These are phyloP conservation scores for Neurospora discreta DNA, from an alignment of 495 filamentous ascomycete genomes.

Conservation along the genomic window DNA sequence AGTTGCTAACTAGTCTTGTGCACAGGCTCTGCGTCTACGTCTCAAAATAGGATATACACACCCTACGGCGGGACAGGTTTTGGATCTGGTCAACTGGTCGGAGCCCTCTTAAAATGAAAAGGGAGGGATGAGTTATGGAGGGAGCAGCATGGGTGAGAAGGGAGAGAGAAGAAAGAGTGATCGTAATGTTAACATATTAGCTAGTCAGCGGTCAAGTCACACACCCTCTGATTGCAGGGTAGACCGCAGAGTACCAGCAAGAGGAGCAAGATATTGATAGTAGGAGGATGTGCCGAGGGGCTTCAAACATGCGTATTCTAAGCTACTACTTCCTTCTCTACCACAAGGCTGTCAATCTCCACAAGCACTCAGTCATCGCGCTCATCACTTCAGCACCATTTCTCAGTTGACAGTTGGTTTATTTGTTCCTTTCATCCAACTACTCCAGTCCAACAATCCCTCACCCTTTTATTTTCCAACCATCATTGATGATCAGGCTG, in stretches of 20 bases:
- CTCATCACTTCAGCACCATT: background rate
- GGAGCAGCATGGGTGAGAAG: constrained; percentile 6
- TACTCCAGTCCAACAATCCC: background rate
- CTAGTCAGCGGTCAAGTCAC: background rate
- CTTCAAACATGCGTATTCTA: background rate
- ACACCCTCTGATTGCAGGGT: background rate
- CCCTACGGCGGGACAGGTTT: constrained; percentile 55
- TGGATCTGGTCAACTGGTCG: constrained; percentile 93
- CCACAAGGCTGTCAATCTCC: background rate
- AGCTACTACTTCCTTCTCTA: background rate
- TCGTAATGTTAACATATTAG: background rate
- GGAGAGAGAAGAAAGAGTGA: background rate
- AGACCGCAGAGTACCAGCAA: background rate
- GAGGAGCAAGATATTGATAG: too few relatives aligned
- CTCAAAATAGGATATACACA: constrained; percentile 73
- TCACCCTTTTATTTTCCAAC: background rate
- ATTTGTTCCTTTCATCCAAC: background rate
- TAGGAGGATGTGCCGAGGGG: background rate
- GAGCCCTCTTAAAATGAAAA: constrained; percentile 43
- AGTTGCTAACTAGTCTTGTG: constrained; percentile 15
- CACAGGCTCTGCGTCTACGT: constrained; percentile 57
- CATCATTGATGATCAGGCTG: background rate
- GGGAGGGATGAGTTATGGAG: constrained; percentile 5
- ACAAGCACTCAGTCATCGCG: background rate
- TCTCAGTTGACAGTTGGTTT: background rate